Conservation (phyloP, 108 stramenopile species). For the Aureococcus anophagefferens region DNA sequence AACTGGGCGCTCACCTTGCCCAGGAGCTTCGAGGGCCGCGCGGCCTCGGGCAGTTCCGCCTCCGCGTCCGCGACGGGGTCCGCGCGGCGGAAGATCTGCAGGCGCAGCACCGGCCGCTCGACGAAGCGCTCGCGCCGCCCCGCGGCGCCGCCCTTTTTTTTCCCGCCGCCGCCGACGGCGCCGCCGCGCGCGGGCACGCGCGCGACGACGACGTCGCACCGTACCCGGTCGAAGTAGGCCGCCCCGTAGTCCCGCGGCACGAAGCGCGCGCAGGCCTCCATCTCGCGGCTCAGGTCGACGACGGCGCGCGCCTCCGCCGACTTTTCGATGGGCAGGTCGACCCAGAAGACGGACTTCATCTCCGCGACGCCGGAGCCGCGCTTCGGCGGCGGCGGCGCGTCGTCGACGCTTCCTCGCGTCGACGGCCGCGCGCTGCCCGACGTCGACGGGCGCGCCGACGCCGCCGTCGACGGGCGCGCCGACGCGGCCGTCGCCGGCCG, state of each 20-base stretch:
- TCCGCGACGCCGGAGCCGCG: too few species aligned
- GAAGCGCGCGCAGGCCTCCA: background rate
- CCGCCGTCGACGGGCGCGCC: too few species aligned
- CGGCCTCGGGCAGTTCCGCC: background rate
- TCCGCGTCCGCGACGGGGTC: background rate
- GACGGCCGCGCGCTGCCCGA: too few species aligned
- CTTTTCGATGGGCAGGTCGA: background rate
- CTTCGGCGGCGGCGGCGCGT: too few species aligned
- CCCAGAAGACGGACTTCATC: background rate
- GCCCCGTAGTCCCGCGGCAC: background rate
- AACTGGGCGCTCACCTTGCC: background rate
- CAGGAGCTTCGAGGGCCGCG: background rate
- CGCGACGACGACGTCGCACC: background rate
- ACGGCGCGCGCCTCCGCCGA: background rate
- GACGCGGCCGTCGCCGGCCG: too few species aligned
- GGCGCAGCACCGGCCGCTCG: background rate
- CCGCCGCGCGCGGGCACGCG: background rate
- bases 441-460: too few species aligned
- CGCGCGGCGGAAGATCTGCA: background rate
- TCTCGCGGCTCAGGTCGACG: background rate
- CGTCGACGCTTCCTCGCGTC: too few species aligned
- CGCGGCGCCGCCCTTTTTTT: background rate
- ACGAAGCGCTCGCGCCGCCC: background rate
- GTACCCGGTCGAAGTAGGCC: background rate
- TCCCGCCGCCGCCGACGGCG: background rate